Conservation (phyloP, 768 basidiomycete species). For the Fibroporia radiculosa region DNA sequence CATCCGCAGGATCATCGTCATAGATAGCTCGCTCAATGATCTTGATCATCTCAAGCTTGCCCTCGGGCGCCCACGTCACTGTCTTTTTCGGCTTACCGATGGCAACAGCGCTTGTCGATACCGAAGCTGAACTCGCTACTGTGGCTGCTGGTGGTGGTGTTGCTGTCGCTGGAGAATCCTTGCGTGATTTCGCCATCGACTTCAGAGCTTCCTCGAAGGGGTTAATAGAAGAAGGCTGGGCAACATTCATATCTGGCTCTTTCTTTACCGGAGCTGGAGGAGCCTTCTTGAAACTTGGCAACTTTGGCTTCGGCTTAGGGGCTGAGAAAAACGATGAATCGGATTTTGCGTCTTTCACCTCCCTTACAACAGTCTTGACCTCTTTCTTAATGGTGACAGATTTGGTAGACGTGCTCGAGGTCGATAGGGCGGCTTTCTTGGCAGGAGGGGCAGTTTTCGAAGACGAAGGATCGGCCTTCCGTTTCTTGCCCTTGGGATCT, state of each 20-base stretch:
- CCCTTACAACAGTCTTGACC: slow-evolving; percentile 40
- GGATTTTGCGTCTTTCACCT: slow-evolving; percentile 74
- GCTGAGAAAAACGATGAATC: slow-evolving; percentile 87
- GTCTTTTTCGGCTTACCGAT: slow-evolving; percentile 63
- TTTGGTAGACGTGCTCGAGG: slow-evolving; percentile 26
- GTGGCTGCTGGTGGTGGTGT: slow-evolving; percentile 43
- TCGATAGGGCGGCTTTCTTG: slow-evolving; percentile 59
- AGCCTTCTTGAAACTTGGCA: slow-evolving; percentile 84
- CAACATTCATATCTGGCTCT: slow-evolving; percentile 50
- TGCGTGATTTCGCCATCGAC: slow-evolving; percentile 61
- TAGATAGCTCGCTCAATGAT: slow-evolving; percentile 82
- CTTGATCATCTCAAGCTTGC: slow-evolving; percentile 64
- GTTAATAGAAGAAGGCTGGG: slow-evolving; percentile 71
- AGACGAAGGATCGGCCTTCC: slow-evolving; percentile 54
- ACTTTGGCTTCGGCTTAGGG: slow-evolving; percentile 74
- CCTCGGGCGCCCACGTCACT: slow-evolving; percentile 74
- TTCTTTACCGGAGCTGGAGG: slow-evolving; percentile 35
- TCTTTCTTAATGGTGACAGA: slow-evolving; percentile 53
- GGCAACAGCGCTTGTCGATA: slow-evolving; percentile 20
- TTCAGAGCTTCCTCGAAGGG: slow-evolving; percentile 81
- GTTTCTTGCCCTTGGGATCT: slow-evolving; percentile 66
- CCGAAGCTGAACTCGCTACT: slow-evolving; percentile 21
- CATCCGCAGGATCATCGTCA: slow-evolving; percentile 83
- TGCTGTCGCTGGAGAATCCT: slow-evolving; percentile 52
- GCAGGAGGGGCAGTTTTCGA: slow-evolving; percentile 41